Conservation (phyloP, 768 basidiomycete genomes). For the Tylopilus subfusipes region DNA sequence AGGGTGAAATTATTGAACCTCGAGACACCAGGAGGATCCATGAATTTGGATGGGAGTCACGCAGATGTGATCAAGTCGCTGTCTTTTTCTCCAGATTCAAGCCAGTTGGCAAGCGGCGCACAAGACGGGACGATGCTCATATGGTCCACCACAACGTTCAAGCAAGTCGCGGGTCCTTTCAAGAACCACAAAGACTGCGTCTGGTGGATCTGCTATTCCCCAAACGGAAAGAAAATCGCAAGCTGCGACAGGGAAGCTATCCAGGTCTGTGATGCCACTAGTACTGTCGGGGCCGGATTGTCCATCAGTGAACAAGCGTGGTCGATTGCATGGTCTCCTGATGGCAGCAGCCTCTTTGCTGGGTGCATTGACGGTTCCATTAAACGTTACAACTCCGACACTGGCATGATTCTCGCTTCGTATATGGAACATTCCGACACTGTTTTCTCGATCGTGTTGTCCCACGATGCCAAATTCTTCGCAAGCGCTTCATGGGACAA, state of each 20-base stretch:
- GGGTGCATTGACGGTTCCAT: slow-evolving; percentile 19
- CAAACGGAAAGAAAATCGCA: slow-evolving; percentile 16
- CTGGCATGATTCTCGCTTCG: neutral
- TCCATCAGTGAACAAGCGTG: slow-evolving; percentile 12
- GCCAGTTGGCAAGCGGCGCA: slow-evolving; percentile 14
- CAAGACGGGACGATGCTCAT: slow-evolving; percentile 15
- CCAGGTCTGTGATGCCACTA: slow-evolving; percentile 13
- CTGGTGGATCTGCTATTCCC: slow-evolving; percentile 21
- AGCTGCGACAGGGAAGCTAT: slow-evolving; percentile 19
- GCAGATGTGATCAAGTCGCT: slow-evolving; percentile 8
- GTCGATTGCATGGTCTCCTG: slow-evolving; percentile 22
- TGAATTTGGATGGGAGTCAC: slow-evolving; percentile 6
- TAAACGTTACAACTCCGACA: slow-evolving; percentile 8
- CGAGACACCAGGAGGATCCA: neutral
- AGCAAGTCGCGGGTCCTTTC: slow-evolving; percentile 5
- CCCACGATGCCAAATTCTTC: slow-evolving; percentile 17
- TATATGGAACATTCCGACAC: slow-evolving; percentile 17
- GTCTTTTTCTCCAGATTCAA: slow-evolving; percentile 19
- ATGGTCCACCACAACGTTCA: slow-evolving; percentile 14
- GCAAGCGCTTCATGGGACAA: slow-evolving; percentile 29
- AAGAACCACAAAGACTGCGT: slow-evolving; percentile 10
- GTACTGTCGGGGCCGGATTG: neutral
- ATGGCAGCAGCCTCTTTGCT: slow-evolving; percentile 12
- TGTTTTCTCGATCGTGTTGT: slow-evolving; percentile 20
- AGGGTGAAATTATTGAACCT: slow-evolving; percentile 11